Conservation (phyloP, 1,139 yeast genomes). For the Kurtzmaniella quercitrusa region DNA sequence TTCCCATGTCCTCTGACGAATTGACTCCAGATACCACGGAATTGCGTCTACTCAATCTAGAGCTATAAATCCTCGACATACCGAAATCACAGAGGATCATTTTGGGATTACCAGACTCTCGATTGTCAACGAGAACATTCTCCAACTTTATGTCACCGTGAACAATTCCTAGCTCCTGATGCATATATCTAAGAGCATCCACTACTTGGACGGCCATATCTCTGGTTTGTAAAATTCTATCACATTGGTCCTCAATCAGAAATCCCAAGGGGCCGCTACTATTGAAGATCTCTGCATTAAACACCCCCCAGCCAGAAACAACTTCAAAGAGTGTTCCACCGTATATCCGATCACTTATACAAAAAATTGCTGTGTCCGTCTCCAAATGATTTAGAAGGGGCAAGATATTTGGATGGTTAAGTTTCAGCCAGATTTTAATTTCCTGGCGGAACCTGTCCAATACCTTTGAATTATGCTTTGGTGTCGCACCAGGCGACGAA, state of each 20-base stretch:
- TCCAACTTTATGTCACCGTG: slow-evolving; percentile 92
- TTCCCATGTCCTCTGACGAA: slow-evolving; percentile 20
- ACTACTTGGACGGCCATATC: slow-evolving; percentile 52
- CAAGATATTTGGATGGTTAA: slow-evolving; percentile 63
- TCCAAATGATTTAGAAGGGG: slow-evolving; percentile 61
- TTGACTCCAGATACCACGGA: neutral
- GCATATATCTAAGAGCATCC: slow-evolving; percentile 67
- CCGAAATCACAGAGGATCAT: slow-evolving; percentile 84
- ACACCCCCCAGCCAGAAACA: slow-evolving; percentile 64
- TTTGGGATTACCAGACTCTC: slow-evolving; percentile 21
- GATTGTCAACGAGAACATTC: slow-evolving; percentile 62
- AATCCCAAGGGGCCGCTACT: slow-evolving; percentile 30
- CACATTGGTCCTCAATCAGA: slow-evolving; percentile 23
- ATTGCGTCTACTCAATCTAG: slow-evolving; percentile 23
- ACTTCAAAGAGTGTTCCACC: slow-evolving; percentile 84
- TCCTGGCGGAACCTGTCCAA: slow-evolving; percentile 63
- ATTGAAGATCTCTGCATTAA: slow-evolving; percentile 22
- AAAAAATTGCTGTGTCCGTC: slow-evolving; percentile 60
- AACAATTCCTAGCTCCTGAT: slow-evolving; percentile 58
- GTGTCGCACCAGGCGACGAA: slow-evolving; percentile 4
- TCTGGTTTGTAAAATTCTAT: slow-evolving; percentile 25
- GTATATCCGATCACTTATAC: slow-evolving; percentile 65
- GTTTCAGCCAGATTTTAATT: slow-evolving; percentile 66
- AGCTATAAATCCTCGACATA: slow-evolving; percentile 49
- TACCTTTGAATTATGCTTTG: slow-evolving; percentile 25